Evolutionary conservation across 306 rosid genomes (phyloP).

Genomic region (Rosa rugosa): DNA sequence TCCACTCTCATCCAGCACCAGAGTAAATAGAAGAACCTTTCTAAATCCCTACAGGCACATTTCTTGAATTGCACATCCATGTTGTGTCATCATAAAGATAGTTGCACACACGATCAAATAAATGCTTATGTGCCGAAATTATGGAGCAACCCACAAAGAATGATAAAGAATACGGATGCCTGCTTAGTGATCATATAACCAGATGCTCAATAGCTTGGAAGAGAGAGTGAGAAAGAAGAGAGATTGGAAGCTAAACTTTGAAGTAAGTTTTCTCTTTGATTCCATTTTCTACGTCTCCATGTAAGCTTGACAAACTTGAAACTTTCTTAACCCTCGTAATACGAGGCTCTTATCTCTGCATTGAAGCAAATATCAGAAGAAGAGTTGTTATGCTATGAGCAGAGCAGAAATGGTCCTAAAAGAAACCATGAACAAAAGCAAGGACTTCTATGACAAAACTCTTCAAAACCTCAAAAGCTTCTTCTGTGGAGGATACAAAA

Average conservation of each 20-base stretch:
- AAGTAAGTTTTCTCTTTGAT: slow-evolving; percentile 31
- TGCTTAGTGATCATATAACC: too few relatives aligned
- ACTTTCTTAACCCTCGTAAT: slow-evolving; percentile 16
- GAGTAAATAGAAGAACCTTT: background rate
- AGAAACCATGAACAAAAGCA: slow-evolving; percentile 56
- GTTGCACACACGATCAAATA: background rate
- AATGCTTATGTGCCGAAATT: background rate
- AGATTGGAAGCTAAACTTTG: too few relatives aligned
- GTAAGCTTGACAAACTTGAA: slow-evolving; percentile 40
- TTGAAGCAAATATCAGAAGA: slow-evolving; percentile 37
- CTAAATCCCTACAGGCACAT: background rate
- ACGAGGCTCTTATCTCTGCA: slow-evolving; percentile 20
- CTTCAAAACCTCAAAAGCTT: slow-evolving; percentile 50
- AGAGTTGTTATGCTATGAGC: slow-evolving; percentile 21
- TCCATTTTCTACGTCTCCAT: slow-evolving; percentile 42
- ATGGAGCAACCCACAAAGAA: background rate
- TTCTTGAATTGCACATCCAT: too few relatives aligned
- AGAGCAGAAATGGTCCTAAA: slow-evolving; percentile 63
- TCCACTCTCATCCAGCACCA: background rate
- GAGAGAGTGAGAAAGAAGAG: too few relatives aligned
- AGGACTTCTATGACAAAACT: slow-evolving; percentile 42
- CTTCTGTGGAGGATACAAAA: slow-evolving; percentile 58
- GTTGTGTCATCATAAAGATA: background rate
- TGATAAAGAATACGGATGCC: too few relatives aligned
- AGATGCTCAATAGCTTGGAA: too few relatives aligned